Evolutionary conservation across 2,329 filamentous ascomycete species (phyloP).

Genomic region (Penicillium oxalicum): DNA sequence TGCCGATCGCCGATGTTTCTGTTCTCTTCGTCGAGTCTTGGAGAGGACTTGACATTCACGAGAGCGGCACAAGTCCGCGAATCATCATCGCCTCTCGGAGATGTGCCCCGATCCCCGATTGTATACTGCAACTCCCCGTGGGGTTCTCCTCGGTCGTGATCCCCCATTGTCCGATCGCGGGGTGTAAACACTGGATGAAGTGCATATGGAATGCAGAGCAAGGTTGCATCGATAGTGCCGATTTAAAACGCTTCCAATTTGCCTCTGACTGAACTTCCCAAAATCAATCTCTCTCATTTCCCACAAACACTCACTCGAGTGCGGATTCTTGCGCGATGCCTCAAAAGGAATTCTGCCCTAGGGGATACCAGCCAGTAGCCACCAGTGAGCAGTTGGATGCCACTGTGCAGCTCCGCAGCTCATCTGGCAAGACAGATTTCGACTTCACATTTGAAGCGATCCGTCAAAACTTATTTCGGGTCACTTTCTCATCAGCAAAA

Average conservation of each 20-base stretch:
- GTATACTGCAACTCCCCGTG: constrained; percentile 5
- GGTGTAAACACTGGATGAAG: background rate
- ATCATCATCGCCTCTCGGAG: constrained; percentile 15
- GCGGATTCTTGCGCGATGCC: constrained; percentile 36
- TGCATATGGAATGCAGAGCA: too few relatives aligned
- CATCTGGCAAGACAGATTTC: constrained; percentile 39
- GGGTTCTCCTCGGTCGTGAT: background rate
- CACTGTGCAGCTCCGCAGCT: constrained; percentile 41
- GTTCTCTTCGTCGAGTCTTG: too few relatives aligned
- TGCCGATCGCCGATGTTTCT: too few relatives aligned
- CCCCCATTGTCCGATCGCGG: constrained; percentile 3
- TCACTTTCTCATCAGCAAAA: constrained; percentile 57
- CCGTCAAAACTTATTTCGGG: constrained; percentile 59
- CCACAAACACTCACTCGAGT: constrained; percentile 5
- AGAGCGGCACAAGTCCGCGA: background rate
- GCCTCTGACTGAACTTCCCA: too few relatives aligned
- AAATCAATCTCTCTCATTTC: background rate
- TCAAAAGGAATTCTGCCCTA: constrained; percentile 44
- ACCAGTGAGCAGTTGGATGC: constrained; percentile 18
- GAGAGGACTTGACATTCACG: too few relatives aligned
- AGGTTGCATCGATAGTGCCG: too few relatives aligned
- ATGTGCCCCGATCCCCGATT: constrained; percentile 29
- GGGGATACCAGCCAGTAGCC: constrained; percentile 30
- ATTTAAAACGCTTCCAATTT: too few relatives aligned
- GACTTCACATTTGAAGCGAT: constrained; percentile 60